These are phyloP conservation scores for Ephemerocybe angulata DNA, from an alignment of 768 basidiomycete genomes.

Conservation along the genomic window DNA sequence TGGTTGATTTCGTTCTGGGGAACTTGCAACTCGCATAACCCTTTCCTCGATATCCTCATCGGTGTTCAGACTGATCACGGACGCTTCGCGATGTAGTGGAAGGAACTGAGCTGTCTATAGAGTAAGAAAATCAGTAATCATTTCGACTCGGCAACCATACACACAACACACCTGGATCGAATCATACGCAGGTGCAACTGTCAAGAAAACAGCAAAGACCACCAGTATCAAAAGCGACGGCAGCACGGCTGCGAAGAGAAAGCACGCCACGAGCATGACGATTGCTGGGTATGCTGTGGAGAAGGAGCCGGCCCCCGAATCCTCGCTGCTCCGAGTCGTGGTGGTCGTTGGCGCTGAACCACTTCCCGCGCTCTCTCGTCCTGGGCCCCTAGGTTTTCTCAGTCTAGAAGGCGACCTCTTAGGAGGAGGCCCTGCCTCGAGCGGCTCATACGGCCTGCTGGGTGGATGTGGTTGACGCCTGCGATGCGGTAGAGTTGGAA, in stretches of 20 bases:
- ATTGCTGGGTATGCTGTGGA: background rate
- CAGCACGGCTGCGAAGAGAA: background rate
- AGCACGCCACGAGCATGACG: background rate
- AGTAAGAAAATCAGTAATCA: background rate
- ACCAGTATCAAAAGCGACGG: slow-evolving; percentile 4
- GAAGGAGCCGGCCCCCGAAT: background rate
- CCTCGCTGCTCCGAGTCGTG: background rate
- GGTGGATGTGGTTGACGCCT: too few relatives aligned
- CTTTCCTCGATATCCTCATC: background rate
- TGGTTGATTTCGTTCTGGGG: too few relatives aligned
- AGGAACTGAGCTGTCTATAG: background rate
- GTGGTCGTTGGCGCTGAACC: background rate
- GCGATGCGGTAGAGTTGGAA: too few relatives aligned
- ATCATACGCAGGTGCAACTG: background rate
- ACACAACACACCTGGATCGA: background rate
- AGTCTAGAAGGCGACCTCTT: background rate
- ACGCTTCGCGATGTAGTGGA: background rate
- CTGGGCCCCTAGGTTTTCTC: background rate
- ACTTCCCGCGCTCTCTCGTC: background rate
- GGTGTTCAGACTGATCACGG: background rate
- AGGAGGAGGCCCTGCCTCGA: too few relatives aligned
- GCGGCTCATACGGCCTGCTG: too few relatives aligned
- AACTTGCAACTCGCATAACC: background rate
- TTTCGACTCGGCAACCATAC: background rate
- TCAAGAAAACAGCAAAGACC: slow-evolving; percentile 2